phyloP scores from a whole-genome alignment of 768 basidiomycete species.

The Xerocomellus intermedius region DNA sequence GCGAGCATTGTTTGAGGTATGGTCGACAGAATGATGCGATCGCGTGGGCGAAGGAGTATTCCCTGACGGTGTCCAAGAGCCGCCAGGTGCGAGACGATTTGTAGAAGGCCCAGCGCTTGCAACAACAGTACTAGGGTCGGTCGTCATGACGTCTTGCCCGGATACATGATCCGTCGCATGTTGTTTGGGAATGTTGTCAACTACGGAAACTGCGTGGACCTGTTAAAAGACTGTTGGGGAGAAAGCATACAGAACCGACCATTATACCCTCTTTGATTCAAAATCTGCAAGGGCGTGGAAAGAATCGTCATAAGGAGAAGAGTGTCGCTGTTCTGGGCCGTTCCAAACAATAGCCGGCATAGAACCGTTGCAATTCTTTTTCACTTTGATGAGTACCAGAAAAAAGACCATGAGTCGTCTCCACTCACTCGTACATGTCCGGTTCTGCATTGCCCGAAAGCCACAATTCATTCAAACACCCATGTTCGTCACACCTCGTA shows the following conservation, averaged over 20 bases:
- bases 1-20: not conserved
- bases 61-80: not conserved
- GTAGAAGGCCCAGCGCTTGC: slow-evolving; percentile 40
- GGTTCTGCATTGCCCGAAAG: slow-evolving; percentile 65
- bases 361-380: slow-evolving; percentile 76
- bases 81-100: too few species aligned
- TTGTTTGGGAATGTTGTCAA: slow-evolving; percentile 46
- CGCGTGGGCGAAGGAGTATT: too few species aligned
- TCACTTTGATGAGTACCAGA: not conserved
- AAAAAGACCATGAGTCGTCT: not conserved
- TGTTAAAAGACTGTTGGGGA: not conserved
- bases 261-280: not conserved
- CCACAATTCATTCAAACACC: slow-evolving; percentile 60
- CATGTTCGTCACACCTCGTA: slow-evolving; percentile 46
- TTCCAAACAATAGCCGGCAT: slow-evolving; percentile 71
- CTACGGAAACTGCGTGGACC: slow-evolving; percentile 33
- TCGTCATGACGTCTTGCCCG: not conserved
- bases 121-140: slow-evolving; percentile 28
- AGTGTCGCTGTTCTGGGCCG: slow-evolving; percentile 78
- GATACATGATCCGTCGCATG: not conserved
- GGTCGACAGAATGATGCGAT: not conserved
- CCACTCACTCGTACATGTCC: slow-evolving; percentile 86
- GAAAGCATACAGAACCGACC: not conserved
- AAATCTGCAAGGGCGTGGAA: slow-evolving; percentile 67
- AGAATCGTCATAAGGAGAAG: slow-evolving; percentile 52